These are phyloP conservation scores for Saturnispora diversa DNA, from an alignment of 805 yeast species.

Conservation along the genomic window DNA sequence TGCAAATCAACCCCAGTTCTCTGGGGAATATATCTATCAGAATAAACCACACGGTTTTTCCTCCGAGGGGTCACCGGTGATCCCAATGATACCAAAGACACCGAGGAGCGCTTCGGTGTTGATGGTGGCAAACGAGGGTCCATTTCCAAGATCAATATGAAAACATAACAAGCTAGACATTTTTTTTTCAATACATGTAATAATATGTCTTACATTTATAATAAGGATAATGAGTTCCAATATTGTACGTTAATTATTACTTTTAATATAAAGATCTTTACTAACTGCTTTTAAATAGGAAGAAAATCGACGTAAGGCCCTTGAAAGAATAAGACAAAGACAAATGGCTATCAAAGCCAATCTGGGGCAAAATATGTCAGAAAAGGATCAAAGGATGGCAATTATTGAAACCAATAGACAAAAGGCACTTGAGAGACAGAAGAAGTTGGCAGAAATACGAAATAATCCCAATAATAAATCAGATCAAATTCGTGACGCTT, in stretches of 20 bases:
- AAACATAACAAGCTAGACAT: background rate
- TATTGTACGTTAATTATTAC: background rate
- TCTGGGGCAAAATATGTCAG: background rate
- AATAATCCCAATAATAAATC: background rate
- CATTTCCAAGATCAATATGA: conserved; percentile 1
- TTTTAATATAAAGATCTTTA: background rate
- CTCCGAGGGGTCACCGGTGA: conserved; percentile 41
- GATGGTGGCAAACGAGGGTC: conserved; percentile 8
- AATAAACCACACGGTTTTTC: conserved; percentile 44
- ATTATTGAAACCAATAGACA: conserved; percentile 46
- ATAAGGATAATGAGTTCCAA: conserved; percentile 1
- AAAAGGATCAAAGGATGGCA: conserved; percentile 23
- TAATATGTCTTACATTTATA: background rate
- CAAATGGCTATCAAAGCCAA: conserved; percentile 21
- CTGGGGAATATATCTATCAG: conserved; percentile 83
- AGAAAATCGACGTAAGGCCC: conserved; percentile 54
- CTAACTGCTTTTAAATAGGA: conserved; percentile 33
- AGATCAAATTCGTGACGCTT: background rate
- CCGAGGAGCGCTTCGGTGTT: conserved; percentile 9
- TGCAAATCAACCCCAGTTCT: conserved; percentile 81
- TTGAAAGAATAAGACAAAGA: conserved; percentile 47
- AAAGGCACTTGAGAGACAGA: conserved; percentile 38
- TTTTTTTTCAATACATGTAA: background rate
- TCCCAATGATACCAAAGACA: conserved; percentile 22
- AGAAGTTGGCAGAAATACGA: conserved; percentile 11